Evolutionary conservation across 2,329 filamentous ascomycete genomes (phyloP).

Genomic region (Penicillium sp.): DNA sequence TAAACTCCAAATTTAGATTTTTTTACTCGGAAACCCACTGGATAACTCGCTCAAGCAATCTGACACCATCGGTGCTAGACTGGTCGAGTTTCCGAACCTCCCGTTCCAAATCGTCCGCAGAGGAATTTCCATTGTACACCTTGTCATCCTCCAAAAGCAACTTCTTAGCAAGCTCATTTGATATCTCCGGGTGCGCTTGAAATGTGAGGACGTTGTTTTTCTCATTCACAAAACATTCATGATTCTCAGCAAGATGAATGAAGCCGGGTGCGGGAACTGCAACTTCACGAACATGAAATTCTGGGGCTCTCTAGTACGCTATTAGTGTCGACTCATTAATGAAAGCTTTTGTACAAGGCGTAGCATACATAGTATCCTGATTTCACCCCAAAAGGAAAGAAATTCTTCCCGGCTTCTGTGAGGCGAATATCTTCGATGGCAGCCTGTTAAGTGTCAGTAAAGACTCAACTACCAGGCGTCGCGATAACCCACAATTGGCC

Average conservation of each 20-base stretch:
- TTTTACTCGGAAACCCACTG: slow-evolving; percentile 2
- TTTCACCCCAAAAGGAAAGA: slow-evolving; percentile 37
- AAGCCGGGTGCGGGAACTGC: slow-evolving; percentile 39
- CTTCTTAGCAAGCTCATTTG: slow-evolving; percentile 40
- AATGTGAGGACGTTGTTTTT: slow-evolving; percentile 49
- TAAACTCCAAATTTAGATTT: too few species aligned
- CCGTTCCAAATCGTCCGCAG: not conserved
- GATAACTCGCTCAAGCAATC: slow-evolving; percentile 4
- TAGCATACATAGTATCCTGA: slow-evolving; percentile 14
- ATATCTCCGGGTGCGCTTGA: slow-evolving; percentile 54
- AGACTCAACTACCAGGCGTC: not conserved
- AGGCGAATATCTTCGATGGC: slow-evolving; percentile 35
- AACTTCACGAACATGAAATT: slow-evolving; percentile 50
- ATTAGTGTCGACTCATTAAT: not conserved
- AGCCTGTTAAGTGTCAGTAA: slow-evolving; percentile 34
- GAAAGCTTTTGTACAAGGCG: slow-evolving; percentile 7
- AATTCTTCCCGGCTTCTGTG: slow-evolving; percentile 42
- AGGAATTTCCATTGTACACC: slow-evolving; percentile 13
- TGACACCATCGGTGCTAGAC: slow-evolving; percentile 4
- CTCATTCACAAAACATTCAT: slow-evolving; percentile 47
- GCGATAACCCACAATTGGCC: slow-evolving; percentile 11
- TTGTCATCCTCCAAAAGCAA: slow-evolving; percentile 32
- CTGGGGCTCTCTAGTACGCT: slow-evolving; percentile 34
- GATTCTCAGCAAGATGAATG: slow-evolving; percentile 38
- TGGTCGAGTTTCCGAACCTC: slow-evolving; percentile 5